Evolutionary conservation across 129 eudicot genomes (phyloP).

Genomic region (Flaveria robusta): DNA sequence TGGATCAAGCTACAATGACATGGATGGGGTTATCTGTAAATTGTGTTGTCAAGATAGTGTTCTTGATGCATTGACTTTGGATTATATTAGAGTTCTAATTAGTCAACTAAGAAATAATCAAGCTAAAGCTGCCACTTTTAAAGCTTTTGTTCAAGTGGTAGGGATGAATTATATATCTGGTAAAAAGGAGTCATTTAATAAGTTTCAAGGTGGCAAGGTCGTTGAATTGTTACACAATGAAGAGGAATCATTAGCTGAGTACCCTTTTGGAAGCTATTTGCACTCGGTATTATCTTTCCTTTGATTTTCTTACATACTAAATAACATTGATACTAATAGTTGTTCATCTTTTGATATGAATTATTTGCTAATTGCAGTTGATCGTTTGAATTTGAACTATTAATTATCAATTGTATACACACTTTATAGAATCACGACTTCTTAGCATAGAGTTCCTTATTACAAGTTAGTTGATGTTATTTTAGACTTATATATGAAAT

Average conservation of each 20-base stretch:
- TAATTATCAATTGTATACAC: neutral
- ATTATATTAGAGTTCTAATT: constrained; percentile 65
- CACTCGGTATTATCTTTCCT: constrained; percentile 56
- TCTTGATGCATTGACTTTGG: constrained; percentile 81
- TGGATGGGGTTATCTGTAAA: constrained; percentile 78
- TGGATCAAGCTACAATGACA: constrained; percentile 40
- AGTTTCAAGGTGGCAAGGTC: constrained; percentile 20
- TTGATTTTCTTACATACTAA: constrained; percentile 18
- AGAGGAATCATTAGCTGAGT: constrained; percentile 88
- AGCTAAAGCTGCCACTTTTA: constrained; percentile 54
- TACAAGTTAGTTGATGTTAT: neutral
- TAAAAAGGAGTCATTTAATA: constrained; percentile 34
- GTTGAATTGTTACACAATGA: constrained; percentile 53
- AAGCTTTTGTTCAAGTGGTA: constrained; percentile 53
- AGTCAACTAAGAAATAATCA: constrained; percentile 58
- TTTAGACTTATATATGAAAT: neutral
- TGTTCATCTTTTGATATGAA: neutral
- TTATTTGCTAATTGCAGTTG: constrained; percentile 3
- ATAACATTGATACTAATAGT: neutral
- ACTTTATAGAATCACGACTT: constrained; percentile 7
- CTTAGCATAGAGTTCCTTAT: neutral
- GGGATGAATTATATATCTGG: constrained; percentile 47
- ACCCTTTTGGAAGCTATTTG: constrained; percentile 81
- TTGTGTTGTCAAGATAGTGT: constrained; percentile 71
- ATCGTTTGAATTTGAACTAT: constrained; percentile 11